Conservation (phyloP, 140 eudicot species). For the Bidens hawaiensis region DNA sequence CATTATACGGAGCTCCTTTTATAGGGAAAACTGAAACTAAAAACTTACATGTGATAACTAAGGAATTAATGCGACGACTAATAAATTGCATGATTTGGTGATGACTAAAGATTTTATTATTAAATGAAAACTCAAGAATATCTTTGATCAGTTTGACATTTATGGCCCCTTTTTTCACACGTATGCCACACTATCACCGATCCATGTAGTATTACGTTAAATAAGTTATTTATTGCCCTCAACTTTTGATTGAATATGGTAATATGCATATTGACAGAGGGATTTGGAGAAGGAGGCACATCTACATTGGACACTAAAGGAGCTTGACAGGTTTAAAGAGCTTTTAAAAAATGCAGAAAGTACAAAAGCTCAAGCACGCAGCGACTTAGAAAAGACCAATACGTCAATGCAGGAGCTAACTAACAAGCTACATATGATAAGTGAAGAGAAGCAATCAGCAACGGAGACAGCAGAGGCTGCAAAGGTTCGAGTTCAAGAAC, state of each 20-base stretch:
- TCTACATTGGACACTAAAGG: conserved; percentile 63
- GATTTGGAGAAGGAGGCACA: conserved; percentile 83
- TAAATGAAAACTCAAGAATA: no score
- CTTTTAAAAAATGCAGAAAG: conserved; percentile 48
- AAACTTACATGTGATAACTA: no score
- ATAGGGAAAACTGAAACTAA: no score
- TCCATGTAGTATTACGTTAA: no score
- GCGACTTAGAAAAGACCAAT: conserved; percentile 67
- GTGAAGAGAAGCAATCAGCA: conserved; percentile 66
- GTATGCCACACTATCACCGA: no score
- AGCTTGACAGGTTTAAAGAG: conserved; percentile 62
- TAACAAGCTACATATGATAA: conserved; percentile 51
- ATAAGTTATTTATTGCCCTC: background rate
- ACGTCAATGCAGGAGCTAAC: conserved; percentile 53
- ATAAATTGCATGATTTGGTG: no score
- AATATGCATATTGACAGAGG: conserved; percentile 33
- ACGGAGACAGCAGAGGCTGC: conserved; percentile 57
- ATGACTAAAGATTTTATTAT: no score
- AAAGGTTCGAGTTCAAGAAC: conserved; percentile 42
- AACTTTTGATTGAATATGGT: background rate
- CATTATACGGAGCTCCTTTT: no score
- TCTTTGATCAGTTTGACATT: no score
- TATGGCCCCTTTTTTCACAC: no score
- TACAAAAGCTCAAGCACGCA: conserved; percentile 54
- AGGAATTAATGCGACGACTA: no score